Percentiles rank a stretch among this genome's conserved stretches.
phyloP scores from a whole-genome alignment of 495 filamentous ascomycete species.

The Penicillium desertorum region DNA sequence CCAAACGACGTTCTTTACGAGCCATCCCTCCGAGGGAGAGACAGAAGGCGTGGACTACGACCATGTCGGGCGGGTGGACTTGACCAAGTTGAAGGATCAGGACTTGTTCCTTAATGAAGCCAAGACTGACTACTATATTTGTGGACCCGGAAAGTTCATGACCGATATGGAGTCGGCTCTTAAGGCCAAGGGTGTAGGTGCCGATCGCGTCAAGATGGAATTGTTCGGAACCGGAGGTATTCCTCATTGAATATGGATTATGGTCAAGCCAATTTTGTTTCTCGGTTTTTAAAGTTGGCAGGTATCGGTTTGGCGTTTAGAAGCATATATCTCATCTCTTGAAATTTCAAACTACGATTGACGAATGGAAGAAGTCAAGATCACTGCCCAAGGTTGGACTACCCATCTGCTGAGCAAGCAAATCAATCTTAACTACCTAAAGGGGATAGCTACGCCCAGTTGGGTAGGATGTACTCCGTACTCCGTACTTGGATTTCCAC shows the following conservation, averaged over 20 bases:
- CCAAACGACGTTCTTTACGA: constrained; percentile 40
- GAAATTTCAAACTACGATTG: constrained; percentile 6
- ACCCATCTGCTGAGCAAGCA: not conserved
- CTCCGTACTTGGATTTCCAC: not conserved
- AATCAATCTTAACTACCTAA: not conserved
- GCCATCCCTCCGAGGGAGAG: constrained; percentile 41
- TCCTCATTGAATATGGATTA: not conserved
- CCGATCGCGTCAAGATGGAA: constrained; percentile 61
- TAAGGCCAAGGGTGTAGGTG: constrained; percentile 49
- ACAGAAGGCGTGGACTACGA: constrained; percentile 56
- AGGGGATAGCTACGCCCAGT: not conserved
- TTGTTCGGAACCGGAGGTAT: constrained; percentile 63
- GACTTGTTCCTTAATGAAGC: constrained; percentile 55
- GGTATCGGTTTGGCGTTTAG: constrained; percentile 1
- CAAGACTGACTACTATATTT: constrained; percentile 64
- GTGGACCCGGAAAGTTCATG: constrained; percentile 70
- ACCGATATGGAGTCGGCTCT: constrained; percentile 50
- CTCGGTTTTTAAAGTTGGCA: not conserved
- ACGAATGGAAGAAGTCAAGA: constrained; percentile 3
- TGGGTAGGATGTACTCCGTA: not conserved
- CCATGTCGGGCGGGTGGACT: constrained; percentile 53
- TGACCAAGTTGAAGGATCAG: constrained; percentile 51
- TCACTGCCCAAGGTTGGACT: not conserved
- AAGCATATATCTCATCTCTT: constrained; percentile 15
- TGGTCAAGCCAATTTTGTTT: not conserved